Conservation (phyloP, 208 protist genomes). For the Leishmania guyanensis region DNA sequence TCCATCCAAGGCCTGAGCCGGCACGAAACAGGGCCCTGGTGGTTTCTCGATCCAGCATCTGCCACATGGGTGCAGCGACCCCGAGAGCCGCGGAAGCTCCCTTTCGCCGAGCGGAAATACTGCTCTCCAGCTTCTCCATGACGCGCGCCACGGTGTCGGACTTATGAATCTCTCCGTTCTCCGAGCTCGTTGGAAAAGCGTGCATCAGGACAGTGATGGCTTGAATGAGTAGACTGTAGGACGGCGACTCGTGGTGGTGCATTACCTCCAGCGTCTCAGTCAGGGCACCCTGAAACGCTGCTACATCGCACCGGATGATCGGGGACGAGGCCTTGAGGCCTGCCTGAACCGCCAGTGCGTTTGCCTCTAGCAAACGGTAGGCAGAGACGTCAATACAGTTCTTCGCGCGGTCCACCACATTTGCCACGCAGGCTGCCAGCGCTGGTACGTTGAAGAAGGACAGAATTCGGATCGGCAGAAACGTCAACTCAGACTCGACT, state of each 20-base stretch:
- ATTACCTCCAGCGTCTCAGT: conserved; percentile 26
- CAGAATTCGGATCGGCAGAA: conserved; percentile 26
- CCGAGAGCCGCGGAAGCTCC: neutral
- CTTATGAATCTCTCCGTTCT: neutral
- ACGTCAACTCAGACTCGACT: neutral
- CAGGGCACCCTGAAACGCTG: conserved; percentile 3
- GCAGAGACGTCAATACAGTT: conserved; percentile 27
- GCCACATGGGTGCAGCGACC: conserved; percentile 17
- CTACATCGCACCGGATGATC: neutral
- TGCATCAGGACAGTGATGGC: conserved; percentile 20
- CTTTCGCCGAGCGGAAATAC: neutral
- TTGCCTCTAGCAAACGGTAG: conserved; percentile 28
- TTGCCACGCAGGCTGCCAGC: neutral
- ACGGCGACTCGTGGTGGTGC: conserved; percentile 27
- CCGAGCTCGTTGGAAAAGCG: conserved; percentile 8
- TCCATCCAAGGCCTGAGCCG: conserved; percentile 30
- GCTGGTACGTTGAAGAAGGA: conserved; percentile 16
- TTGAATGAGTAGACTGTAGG: conserved; percentile 18
- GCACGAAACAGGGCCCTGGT: conserved; percentile 9
- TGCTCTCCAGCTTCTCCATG: conserved; percentile 13
- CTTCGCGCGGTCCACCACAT: conserved; percentile 21
- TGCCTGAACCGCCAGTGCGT: conserved; percentile 21
- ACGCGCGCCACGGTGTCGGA: conserved; percentile 6
- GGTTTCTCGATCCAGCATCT: conserved; percentile 9
- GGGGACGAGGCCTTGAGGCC: neutral